These are phyloP conservation scores for Cutaneotrichosporon curvatum DNA, from an alignment of 1,284 basidiomycete genomes.

Conservation along the genomic window DNA sequence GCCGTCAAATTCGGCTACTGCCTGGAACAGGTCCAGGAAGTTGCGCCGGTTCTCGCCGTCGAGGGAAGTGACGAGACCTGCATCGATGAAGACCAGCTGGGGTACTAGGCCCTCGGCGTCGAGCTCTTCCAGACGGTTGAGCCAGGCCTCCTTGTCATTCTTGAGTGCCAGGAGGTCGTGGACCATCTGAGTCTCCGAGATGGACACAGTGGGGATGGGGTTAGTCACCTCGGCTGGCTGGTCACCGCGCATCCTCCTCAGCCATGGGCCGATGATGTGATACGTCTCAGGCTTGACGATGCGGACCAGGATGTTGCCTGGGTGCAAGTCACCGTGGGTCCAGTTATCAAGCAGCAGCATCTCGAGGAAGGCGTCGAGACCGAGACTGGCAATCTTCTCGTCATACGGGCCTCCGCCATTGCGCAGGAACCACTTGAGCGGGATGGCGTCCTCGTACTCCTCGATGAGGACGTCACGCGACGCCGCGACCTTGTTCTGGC, in stretches of 20 bases:
- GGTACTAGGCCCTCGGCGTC: slow-evolving; percentile 73
- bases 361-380: slow-evolving; percentile 92
- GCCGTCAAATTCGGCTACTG: slow-evolving; percentile 93
- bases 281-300: slow-evolving; percentile 74
- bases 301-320: slow-evolving; percentile 94
- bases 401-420: slow-evolving; percentile 90
- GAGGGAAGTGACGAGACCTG: slow-evolving; percentile 85
- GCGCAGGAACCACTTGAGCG: slow-evolving; percentile 77
- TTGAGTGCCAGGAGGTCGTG: slow-evolving; percentile 57
- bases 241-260: slow-evolving; percentile 30
- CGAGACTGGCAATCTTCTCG: slow-evolving; percentile 80
- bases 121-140: slow-evolving; percentile 59
- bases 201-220: slow-evolving; percentile 22
- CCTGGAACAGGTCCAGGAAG: slow-evolving; percentile 93
- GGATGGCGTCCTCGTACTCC: slow-evolving; percentile 87
- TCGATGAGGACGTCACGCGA: slow-evolving; percentile 76
- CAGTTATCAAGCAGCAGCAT: slow-evolving; percentile 99
- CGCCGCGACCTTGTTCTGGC: slow-evolving; percentile 1
- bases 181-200: slow-evolving; percentile 53
- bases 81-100: slow-evolving; percentile 93
- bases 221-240: slow-evolving; percentile 25
- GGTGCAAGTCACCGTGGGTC: slow-evolving; percentile 79
- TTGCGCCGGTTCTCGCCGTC: slow-evolving; percentile 74
- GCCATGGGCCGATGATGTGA: slow-evolving; percentile 48
- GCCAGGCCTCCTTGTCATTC: slow-evolving; percentile 62